Percentiles rank a stretch among this genome's conserved stretches.
Conservation (phyloP, 352 stramenopile species). For the Globisporangium echinulatum region DNA sequence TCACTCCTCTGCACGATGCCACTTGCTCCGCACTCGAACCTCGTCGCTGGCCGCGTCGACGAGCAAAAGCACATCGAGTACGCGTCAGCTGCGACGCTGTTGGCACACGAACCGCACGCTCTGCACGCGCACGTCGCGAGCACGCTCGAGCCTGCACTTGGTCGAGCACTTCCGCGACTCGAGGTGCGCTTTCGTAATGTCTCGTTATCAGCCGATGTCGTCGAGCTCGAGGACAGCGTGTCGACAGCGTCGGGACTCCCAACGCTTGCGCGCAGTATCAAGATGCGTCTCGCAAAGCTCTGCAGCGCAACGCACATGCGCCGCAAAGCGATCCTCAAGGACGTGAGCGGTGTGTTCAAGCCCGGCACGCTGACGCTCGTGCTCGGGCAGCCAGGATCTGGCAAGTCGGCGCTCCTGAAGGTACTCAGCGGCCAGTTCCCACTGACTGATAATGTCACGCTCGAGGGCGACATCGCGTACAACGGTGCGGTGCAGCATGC, state of each 20-base stretch:
- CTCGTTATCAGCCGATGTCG: not conserved
- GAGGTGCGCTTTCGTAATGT: not conserved
- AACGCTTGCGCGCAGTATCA: not conserved
- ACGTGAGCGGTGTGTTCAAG: constrained; percentile 1
- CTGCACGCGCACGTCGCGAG: constrained; percentile 1
- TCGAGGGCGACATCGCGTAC: constrained; percentile 14
- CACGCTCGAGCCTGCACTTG: not conserved
- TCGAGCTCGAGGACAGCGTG: not conserved
- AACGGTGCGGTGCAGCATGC: constrained; percentile 1
- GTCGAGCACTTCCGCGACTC: not conserved
- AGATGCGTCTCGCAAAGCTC: not conserved
- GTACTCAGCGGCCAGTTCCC: constrained; percentile 16
- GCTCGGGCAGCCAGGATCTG: constrained; percentile 4
- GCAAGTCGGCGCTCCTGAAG: constrained; percentile 18
- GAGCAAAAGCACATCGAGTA: not conserved
- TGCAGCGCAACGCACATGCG: not conserved
- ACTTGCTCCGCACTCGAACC: not conserved
- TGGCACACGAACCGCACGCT: constrained; percentile 1
- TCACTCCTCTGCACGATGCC: no score
- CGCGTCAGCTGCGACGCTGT: not conserved
- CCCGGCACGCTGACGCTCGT: constrained; percentile 16
- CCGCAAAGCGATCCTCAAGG: not conserved
- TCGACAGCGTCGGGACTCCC: not conserved
- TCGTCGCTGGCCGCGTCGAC: not conserved
- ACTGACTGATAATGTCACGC: not conserved